phyloP scores from a whole-genome alignment of 2,329 filamentous ascomycete species.

The Raffaelea deltoideospora region DNA sequence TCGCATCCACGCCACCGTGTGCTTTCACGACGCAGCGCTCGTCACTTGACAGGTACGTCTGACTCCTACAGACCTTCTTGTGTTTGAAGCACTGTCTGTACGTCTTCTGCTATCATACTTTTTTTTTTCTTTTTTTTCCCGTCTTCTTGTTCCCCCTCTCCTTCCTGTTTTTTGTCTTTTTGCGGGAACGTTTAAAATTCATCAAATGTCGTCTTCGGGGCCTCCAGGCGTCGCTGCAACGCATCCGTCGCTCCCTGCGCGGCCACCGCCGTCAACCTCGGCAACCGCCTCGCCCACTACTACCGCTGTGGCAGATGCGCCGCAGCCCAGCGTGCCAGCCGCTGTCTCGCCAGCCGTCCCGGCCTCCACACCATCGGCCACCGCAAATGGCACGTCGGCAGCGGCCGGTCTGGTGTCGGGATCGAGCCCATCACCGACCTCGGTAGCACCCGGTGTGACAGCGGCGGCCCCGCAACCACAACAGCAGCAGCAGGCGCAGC shows the following conservation, averaged over 20 bases:
- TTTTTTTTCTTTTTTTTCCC: background rate
- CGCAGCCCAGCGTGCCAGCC: too few species aligned
- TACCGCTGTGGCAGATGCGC: too few species aligned
- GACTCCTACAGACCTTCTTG: too few species aligned
- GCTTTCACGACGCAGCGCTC: too few species aligned
- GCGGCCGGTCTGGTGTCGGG: too few species aligned
- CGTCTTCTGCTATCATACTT: too few species aligned
- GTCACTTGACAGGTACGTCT: too few species aligned
- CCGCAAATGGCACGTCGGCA: constrained; percentile 2
- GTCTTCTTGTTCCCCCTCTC: background rate
- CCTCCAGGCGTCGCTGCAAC: constrained; percentile 11
- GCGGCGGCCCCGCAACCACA: constrained; percentile 1
- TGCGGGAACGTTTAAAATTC: constrained; percentile 3
- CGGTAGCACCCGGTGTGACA: constrained; percentile 2
- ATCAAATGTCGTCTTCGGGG: constrained; percentile 12
- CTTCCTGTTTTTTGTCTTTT: background rate
- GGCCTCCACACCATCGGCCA: constrained; percentile 6
- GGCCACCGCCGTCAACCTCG: constrained; percentile 7
- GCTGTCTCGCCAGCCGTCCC: constrained; percentile 20
- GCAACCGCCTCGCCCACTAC: constrained; percentile 1
- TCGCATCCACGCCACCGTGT: too few species aligned
- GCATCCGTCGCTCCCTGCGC: constrained; percentile 11
- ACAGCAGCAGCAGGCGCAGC: background rate
- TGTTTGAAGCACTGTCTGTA: too few species aligned
- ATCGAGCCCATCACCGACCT: too few species aligned